phyloP scores from a whole-genome alignment of 2,329 filamentous ascomycete genomes.

The Exophiala bonariae region DNA sequence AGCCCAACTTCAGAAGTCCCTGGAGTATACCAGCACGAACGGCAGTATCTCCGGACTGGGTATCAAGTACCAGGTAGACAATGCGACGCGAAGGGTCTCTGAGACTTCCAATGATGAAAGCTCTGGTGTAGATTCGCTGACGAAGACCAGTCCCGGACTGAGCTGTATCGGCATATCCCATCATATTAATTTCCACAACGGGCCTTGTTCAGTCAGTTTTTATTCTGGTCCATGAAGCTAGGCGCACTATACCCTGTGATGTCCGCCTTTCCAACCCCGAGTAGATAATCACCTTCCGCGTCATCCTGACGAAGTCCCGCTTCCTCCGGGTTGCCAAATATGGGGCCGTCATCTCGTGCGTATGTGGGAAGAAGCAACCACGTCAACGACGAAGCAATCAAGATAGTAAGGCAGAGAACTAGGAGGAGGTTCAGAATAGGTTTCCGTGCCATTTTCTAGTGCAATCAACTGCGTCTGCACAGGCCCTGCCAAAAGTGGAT shows the following conservation, averaged over 20 bases:
- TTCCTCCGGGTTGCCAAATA: too few relatives aligned
- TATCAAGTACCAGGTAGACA: constrained; percentile 84
- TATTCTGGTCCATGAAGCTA: not conserved
- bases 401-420: constrained; percentile 5
- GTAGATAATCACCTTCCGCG: constrained; percentile 51
- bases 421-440: constrained; percentile 3
- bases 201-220: constrained; percentile 52
- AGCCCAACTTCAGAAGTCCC: constrained; percentile 67
- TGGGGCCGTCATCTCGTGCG: not conserved
- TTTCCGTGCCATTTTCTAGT: constrained; percentile 19
- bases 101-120: constrained; percentile 79
- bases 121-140: constrained; percentile 83
- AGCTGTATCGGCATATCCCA: constrained; percentile 84
- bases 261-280: constrained; percentile 71
- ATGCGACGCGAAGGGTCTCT: constrained; percentile 69
- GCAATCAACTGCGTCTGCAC: not conserved
- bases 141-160: constrained; percentile 82
- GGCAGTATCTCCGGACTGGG: constrained; percentile 84
- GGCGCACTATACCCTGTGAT: constrained; percentile 61
- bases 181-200: constrained; percentile 86
- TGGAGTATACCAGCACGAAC: constrained; percentile 83
- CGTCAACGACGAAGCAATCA: constrained; percentile 9
- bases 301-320: not conserved
- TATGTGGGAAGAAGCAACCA: constrained; percentile 7
- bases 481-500: too few relatives aligned